Percentiles rank a stretch among this genome's conserved stretches.
These are phyloP conservation scores for Camillea tinctor DNA, from an alignment of 2,329 filamentous ascomycete genomes.

Conservation along the genomic window DNA sequence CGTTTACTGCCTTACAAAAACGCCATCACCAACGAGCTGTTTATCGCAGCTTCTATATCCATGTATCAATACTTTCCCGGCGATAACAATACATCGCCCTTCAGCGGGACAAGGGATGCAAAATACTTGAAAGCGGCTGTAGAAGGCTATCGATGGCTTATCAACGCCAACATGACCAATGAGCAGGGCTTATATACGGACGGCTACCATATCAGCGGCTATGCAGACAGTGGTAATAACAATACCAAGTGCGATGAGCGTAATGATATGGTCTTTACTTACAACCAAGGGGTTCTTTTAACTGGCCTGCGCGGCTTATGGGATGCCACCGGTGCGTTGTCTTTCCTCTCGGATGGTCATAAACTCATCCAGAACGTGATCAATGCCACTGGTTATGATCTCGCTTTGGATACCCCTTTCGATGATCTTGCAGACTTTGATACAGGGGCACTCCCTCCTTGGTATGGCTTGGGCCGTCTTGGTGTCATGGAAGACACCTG, in stretches of 20 bases:
- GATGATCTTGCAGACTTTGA: slow-evolving; percentile 38
- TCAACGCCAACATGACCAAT: slow-evolving; percentile 78
- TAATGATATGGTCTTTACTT: slow-evolving; percentile 89
- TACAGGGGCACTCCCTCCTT: slow-evolving; percentile 47
- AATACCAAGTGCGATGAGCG: slow-evolving; percentile 75
- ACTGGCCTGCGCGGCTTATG: slow-evolving; percentile 79
- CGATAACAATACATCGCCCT: slow-evolving; percentile 72
- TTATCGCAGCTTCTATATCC: slow-evolving; percentile 75
- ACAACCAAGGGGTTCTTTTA: slow-evolving; percentile 90
- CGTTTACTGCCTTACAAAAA: slow-evolving; percentile 85
- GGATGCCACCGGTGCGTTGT: slow-evolving; percentile 69
- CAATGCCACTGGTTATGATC: slow-evolving; percentile 72
- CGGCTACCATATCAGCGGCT: slow-evolving; percentile 80
- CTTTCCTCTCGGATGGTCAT: slow-evolving; percentile 78
- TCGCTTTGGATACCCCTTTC: slow-evolving; percentile 40
- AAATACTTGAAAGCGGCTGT: slow-evolving; percentile 71
- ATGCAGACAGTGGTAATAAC: slow-evolving; percentile 55
- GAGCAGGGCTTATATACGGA: slow-evolving; percentile 73
- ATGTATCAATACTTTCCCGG: slow-evolving; percentile 93
- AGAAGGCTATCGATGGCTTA: slow-evolving; percentile 79
- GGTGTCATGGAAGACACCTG: slow-evolving; percentile 85
- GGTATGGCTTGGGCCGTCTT: slow-evolving; percentile 73
- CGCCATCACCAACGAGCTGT: slow-evolving; percentile 91
- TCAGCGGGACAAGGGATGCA: slow-evolving; percentile 47
- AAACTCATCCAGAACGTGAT: slow-evolving; percentile 72